Percentiles rank a stretch among this genome's conserved stretches.
phyloP scores from a whole-genome alignment of 257 asterid species.

The Solanum chiquidenum region DNA sequence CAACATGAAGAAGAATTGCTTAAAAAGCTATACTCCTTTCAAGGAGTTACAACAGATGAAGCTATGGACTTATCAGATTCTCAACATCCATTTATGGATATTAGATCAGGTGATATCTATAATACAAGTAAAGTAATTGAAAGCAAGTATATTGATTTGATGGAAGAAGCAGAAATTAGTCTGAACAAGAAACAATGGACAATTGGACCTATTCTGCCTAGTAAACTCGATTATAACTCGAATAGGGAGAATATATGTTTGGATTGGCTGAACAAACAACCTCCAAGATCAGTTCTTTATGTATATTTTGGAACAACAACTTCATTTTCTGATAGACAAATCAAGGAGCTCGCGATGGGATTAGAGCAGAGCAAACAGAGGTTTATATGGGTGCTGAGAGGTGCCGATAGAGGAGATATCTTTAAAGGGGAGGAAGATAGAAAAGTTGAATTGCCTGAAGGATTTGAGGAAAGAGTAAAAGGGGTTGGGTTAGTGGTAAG shows the following conservation, averaged over 20 bases:
- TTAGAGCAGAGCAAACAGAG: neutral
- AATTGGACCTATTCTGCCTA: neutral
- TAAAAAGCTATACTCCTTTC: neutral
- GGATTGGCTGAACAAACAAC: neutral
- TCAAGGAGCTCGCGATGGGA: neutral
- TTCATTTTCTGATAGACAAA: neutral
- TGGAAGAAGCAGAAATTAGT: neutral
- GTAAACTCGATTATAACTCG: neutral
- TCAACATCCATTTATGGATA: neutral
- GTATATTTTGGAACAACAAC: neutral
- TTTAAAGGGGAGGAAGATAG: neutral
- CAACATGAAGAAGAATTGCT: neutral
- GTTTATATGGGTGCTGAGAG: neutral
- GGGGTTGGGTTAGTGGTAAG: neutral
- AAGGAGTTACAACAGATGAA: neutral
- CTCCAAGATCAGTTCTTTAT: neutral
- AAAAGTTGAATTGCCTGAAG: neutral
- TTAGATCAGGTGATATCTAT: neutral
- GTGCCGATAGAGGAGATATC: neutral
- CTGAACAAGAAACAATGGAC: neutral
- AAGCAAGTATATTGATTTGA: neutral
- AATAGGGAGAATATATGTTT: neutral
- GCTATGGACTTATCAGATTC: neutral
- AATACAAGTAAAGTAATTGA: neutral
- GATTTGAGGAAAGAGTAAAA: neutral